Evolutionary conservation across 2,329 filamentous ascomycete genomes (phyloP), one percentile per base, ranked within the genome.

Genomic region (Fusarium falciforme): DNA sequence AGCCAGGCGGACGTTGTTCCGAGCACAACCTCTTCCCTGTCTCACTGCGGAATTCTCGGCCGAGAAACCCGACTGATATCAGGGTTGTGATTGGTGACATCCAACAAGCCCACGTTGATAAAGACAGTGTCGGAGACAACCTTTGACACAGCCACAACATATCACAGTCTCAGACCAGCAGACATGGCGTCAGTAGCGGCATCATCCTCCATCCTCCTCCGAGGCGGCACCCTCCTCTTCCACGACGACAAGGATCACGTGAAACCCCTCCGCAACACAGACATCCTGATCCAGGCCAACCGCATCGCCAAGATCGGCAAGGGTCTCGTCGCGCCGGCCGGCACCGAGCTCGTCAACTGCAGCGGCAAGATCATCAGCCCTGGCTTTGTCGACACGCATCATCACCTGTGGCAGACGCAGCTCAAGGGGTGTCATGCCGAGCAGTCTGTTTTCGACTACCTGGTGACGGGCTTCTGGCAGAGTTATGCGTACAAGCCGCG

Each of bases 381-480:
- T 0, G 73, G 71, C 1, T 74, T 75, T 44, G 47, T 74, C 14
- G 70, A 74, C 8, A 72, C 69, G 4, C 71, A 75, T 4, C 72
- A 71, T 31, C 73, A 75, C n/a, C 11, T 70, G 4, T 73, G 66
- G 70, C 70, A 72, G 11, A 73, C 71, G 0, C 60, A 61, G 27
- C 55, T 68, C 8, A 67, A 67, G 14, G 64, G 58, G 2, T 38
- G 29, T 4, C 64, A 67, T 29, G 58, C 58, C 11, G 64, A 67
- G 2, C 17, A 40, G 29, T 49, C 64, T 4, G 29, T 67, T 31
- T 62, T 54, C 40, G 64, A 67, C 29, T 67, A 67, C 40, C 31
- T 66, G 17, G 42, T 47, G n/a, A 49, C 33, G 29, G 64, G 64
- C 52, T 66, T 47, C 20, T 66, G 64, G 64, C 64, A 66, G 33